These are phyloP conservation scores for Ephemerocybe angulata DNA, from an alignment of 768 basidiomycete species.

Conservation along the genomic window DNA sequence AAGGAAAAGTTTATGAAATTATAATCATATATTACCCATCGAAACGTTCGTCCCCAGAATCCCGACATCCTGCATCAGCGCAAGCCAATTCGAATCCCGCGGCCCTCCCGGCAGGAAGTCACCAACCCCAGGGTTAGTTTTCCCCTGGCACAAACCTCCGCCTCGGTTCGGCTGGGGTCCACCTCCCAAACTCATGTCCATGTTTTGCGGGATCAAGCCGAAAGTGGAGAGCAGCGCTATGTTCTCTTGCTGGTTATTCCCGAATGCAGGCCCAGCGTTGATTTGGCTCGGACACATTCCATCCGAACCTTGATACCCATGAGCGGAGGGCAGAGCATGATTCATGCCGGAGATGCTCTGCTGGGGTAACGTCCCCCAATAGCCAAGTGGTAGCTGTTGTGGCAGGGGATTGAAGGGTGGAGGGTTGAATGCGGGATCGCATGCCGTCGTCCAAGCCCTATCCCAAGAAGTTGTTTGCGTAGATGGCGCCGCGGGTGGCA, in stretches of 20 bases:
- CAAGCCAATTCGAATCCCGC: constrained; percentile 45
- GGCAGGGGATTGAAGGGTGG: too few relatives aligned
- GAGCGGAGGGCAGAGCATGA: not conserved
- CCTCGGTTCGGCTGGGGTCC: not conserved
- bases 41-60: constrained; percentile 36
- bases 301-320: not conserved
- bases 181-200: not conserved
- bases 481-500: too few relatives aligned
- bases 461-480: too few relatives aligned
- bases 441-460: too few relatives aligned
- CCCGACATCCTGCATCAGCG: constrained; percentile 48
- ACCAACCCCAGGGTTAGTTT: constrained; percentile 27
- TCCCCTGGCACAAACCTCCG: not conserved
- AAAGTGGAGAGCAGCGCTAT: constrained; percentile 5
- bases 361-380: not conserved
- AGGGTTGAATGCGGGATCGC: too few relatives aligned
- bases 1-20: too few relatives aligned
- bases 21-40: too few relatives aligned
- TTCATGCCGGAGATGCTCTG: too few relatives aligned
- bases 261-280: not conserved
- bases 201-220: not conserved
- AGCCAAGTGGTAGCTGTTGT: not conserved
- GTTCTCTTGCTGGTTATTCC: constrained; percentile 6
- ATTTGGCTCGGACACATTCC: too few relatives aligned
- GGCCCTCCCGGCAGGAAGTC: constrained; percentile 43